phyloP scores from a whole-genome alignment of 805 yeast species.

The Scheffersomyces ergatensis region DNA sequence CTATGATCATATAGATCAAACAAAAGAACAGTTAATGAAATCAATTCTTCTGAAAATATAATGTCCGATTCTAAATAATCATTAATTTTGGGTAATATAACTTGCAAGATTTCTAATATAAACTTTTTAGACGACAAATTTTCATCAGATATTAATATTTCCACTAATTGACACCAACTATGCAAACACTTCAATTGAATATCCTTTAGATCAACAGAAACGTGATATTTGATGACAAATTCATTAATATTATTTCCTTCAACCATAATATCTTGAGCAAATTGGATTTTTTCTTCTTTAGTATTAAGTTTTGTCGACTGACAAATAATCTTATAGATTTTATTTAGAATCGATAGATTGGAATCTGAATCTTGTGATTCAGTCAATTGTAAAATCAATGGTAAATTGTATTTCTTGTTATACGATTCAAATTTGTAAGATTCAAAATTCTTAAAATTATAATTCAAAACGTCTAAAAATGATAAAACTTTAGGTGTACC shows the following conservation, averaged over 20 bases:
- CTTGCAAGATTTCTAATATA: slow-evolving; percentile 73
- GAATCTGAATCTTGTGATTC: slow-evolving; percentile 41
- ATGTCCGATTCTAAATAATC: slow-evolving; percentile 69
- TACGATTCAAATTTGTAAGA: slow-evolving; percentile 32
- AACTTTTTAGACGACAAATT: slow-evolving; percentile 50
- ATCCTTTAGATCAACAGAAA: slow-evolving; percentile 46
- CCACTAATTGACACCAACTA: slow-evolving; percentile 81
- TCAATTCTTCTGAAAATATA: slow-evolving; percentile 69
- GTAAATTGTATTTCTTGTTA: slow-evolving; percentile 24
- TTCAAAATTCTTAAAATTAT: slow-evolving; percentile 45
- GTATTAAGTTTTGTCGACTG: slow-evolving; percentile 15
- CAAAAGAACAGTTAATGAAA: slow-evolving; percentile 70
- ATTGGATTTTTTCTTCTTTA: slow-evolving; percentile 15
- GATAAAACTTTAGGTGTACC: slow-evolving; percentile 68
- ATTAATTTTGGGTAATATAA: slow-evolving; percentile 70
- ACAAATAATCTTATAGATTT: slow-evolving; percentile 19
- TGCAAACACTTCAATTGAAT: slow-evolving; percentile 64
- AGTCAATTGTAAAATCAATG: slow-evolving; percentile 35
- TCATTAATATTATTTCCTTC: slow-evolving; percentile 27
- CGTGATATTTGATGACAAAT: slow-evolving; percentile 43
- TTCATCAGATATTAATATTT: slow-evolving; percentile 65
- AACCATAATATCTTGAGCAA: slow-evolving; percentile 23
- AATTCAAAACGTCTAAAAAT: slow-evolving; percentile 69
- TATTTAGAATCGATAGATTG: slow-evolving; percentile 36
- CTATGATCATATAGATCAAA: slow-evolving; percentile 56